A percentile compares a stretch with the other conserved stretches of the same genome.
Evolutionary conservation across 2,329 filamentous ascomycete genomes (phyloP).

Genomic region (Hymenoscyphus fructigenus): DNA sequence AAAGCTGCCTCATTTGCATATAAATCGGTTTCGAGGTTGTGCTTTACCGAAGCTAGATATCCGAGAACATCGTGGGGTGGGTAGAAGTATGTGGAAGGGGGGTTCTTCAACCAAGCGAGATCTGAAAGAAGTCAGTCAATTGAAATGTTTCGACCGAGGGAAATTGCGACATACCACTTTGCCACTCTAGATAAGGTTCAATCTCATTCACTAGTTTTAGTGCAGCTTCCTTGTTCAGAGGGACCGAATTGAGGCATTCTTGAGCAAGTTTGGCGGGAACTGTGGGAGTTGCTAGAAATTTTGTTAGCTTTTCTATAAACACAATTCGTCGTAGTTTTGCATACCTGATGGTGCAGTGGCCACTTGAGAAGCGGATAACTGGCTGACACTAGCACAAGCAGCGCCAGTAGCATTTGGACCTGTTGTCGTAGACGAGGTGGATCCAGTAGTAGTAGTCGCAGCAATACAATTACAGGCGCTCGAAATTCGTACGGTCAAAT

Average conservation of each 20-base stretch:
- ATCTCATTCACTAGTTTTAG: slow-evolving; percentile 29
- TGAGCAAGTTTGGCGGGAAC: slow-evolving; percentile 33
- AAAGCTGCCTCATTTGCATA: slow-evolving; percentile 56
- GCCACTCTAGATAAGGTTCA: slow-evolving; percentile 34
- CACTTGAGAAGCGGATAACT: slow-evolving; percentile 25
- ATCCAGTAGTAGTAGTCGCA: slow-evolving; percentile 2
- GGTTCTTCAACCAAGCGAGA: slow-evolving; percentile 44
- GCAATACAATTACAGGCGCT: slow-evolving; percentile 29
- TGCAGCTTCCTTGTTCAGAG: slow-evolving; percentile 30
- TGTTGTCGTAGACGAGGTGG: slow-evolving; percentile 13
- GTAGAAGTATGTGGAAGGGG: slow-evolving; percentile 51
- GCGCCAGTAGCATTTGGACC: slow-evolving; percentile 13
- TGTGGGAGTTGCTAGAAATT: slow-evolving; percentile 26
- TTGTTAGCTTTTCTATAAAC: slow-evolving; percentile 1
- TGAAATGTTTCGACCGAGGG: background rate
- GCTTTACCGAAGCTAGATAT: slow-evolving; percentile 45
- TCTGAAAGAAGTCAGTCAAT: slow-evolving; percentile 22
- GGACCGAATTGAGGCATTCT: slow-evolving; percentile 35
- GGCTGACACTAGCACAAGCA: slow-evolving; percentile 33
- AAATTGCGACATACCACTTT: slow-evolving; percentile 28
- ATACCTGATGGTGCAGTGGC: slow-evolving; percentile 25
- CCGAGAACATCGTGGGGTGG: slow-evolving; percentile 49
- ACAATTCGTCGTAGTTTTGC: background rate
- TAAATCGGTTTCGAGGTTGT: slow-evolving; percentile 41
- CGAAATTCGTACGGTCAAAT: slow-evolving; percentile 16